Evolutionary conservation across 345 rosid species (phyloP).

Genomic region (Diplotaxis tenuifolia): DNA sequence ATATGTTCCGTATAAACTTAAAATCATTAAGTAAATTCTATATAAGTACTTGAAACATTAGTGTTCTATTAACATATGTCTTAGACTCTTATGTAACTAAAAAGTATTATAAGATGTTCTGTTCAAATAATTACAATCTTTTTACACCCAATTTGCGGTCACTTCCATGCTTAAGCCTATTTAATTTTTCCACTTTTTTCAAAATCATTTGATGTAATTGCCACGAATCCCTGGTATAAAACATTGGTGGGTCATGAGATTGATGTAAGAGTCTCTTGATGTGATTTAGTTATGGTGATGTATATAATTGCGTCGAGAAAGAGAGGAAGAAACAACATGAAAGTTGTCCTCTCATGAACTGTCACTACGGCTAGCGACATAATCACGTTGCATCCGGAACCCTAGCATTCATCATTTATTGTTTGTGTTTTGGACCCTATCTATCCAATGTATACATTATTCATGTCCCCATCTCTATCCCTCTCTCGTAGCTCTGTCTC

Average conservation of each 20-base stretch:
- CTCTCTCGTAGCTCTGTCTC: background rate
- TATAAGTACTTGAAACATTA: background rate
- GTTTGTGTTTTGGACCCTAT: conserved; percentile 35
- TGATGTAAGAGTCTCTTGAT: conserved; percentile 20
- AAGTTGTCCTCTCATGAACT: conserved; percentile 47
- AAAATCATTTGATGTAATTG: background rate
- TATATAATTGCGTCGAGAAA: conserved; percentile 24
- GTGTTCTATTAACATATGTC: background rate
- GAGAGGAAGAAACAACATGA: conserved; percentile 35
- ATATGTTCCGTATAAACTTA: background rate
- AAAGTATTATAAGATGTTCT: background rate
- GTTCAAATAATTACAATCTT: background rate
- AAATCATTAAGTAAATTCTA: background rate
- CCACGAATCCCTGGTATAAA: background rate
- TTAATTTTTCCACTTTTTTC: background rate
- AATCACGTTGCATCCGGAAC: conserved; percentile 48
- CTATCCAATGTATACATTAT: conserved; percentile 14
- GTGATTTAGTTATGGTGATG: conserved; percentile 7
- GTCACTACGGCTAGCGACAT: conserved; percentile 45
- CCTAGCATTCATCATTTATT: conserved; percentile 40
- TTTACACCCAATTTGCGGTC: background rate
- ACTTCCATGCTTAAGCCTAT: background rate
- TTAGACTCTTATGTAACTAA: too few species aligned
- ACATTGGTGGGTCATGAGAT: background rate
- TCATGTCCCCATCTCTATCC: background rate